A percentile compares a stretch with the other conserved stretches of the same genome.
These are phyloP conservation scores for Zygotorulaspora florentina DNA, from an alignment of 805 yeast species.

Conservation along the genomic window DNA sequence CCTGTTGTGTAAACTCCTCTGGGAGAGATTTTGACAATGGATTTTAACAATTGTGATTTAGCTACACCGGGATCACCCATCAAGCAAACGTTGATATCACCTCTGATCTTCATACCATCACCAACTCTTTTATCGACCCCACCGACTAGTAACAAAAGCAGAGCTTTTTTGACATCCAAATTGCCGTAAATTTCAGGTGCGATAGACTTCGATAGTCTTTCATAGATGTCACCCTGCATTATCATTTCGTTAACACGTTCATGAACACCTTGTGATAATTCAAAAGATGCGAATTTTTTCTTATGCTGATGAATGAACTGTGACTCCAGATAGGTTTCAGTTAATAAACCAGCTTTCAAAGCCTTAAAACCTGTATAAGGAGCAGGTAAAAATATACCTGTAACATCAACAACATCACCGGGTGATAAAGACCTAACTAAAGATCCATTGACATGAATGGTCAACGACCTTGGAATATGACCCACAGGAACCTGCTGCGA, in stretches of 20 bases:
- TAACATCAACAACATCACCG: constrained; percentile 90
- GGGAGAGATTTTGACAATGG: constrained; percentile 89
- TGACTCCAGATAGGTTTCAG: constrained; percentile 90
- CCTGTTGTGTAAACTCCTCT: constrained; percentile 97
- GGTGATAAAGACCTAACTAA: constrained; percentile 84
- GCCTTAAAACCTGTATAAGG: constrained; percentile 97
- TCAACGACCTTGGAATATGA: constrained; percentile 86
- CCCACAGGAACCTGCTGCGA: constrained; percentile 98
- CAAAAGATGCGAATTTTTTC: constrained; percentile 69
- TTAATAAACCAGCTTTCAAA: constrained; percentile 82
- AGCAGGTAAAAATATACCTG: constrained; percentile 88
- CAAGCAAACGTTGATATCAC: constrained; percentile 89
- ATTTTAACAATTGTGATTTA: constrained; percentile 89
- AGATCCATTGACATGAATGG: constrained; percentile 87
- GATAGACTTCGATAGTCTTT: constrained; percentile 75
- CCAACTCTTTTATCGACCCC: constrained; percentile 94
- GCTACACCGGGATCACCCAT: constrained; percentile 99
- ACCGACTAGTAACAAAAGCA: constrained; percentile 79
- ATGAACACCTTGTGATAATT: constrained; percentile 53
- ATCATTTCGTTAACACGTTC: constrained; percentile 53
- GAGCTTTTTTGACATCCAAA: constrained; percentile 85
- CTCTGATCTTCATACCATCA: constrained; percentile 96
- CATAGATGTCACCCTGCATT: constrained; percentile 66
- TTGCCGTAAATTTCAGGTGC: constrained; percentile 98
- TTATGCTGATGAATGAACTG: constrained; percentile 85